These are phyloP conservation scores for Combretum micranthum DNA, from an alignment of 345 rosid species.

Conservation along the genomic window DNA sequence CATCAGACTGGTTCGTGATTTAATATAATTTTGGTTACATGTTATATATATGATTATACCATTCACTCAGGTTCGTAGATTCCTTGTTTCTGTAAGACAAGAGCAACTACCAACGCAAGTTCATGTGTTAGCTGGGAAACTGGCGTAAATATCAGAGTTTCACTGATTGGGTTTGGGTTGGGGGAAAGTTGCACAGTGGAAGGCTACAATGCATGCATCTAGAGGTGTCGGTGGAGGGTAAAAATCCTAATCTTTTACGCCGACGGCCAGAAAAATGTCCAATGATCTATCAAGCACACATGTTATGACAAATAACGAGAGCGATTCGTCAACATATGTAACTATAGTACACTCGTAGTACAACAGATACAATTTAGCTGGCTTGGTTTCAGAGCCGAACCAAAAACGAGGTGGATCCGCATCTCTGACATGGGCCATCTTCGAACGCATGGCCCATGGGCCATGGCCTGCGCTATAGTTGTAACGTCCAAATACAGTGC, in stretches of 20 bases:
- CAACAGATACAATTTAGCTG: slow-evolving; percentile 3
- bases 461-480: too few species aligned
- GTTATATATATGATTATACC: too few species aligned
- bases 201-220: not conserved
- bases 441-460: not conserved
- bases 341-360: not conserved
- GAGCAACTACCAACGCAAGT: too few species aligned
- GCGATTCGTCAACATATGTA: not conserved
- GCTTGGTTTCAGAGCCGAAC: slow-evolving; percentile 1
- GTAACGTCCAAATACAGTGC: too few species aligned
- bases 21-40: too few species aligned
- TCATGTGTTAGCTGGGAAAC: too few species aligned
- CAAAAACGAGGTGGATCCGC: not conserved
- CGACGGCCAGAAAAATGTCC: not conserved
- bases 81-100: too few species aligned
- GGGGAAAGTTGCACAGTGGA: not conserved
- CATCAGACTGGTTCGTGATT: not conserved
- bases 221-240: slow-evolving; percentile 14
- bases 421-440: not conserved
- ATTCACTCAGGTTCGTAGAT: too few species aligned
- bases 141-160: too few species aligned
- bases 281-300: not conserved
- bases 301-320: not conserved
- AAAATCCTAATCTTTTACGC: not conserved
- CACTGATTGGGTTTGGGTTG: too few species aligned